A percentile compares a stretch with the other conserved stretches of the same genome.
phyloP scores from a whole-genome alignment of 2,329 filamentous ascomycete genomes.

The Aspergillus pseudoglaucus region DNA sequence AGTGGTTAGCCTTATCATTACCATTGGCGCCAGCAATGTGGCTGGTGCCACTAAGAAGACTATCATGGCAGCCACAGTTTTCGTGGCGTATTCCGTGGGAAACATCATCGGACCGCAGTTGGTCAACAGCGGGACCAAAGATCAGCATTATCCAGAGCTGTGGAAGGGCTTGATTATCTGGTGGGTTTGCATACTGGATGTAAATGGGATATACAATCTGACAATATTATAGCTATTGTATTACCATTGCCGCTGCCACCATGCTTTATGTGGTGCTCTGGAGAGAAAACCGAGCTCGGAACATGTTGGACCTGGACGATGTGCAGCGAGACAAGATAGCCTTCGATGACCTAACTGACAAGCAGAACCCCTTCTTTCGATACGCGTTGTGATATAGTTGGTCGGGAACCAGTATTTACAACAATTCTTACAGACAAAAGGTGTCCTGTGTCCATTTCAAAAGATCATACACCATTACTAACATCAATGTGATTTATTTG shows the following conservation, averaged over 20 bases:
- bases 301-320: slow-evolving; percentile 48
- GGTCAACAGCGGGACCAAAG: slow-evolving; percentile 59
- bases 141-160: slow-evolving; percentile 61
- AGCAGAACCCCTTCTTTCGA: slow-evolving; percentile 60
- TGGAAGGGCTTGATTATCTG: slow-evolving; percentile 64
- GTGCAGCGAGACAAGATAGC: slow-evolving; percentile 57
- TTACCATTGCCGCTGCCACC: slow-evolving; percentile 55
- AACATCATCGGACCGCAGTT: slow-evolving; percentile 72
- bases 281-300: slow-evolving; percentile 52
- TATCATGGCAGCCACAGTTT: slow-evolving; percentile 66
- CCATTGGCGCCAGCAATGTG: slow-evolving; percentile 59
- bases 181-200: slow-evolving; percentile 22
- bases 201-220: slow-evolving; percentile 28
- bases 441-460: too few species aligned
- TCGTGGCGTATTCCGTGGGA: slow-evolving; percentile 68
- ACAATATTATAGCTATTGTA: slow-evolving; percentile 45
- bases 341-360: slow-evolving; percentile 63
- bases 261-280: slow-evolving; percentile 54
- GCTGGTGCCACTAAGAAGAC: slow-evolving; percentile 73
- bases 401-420: too few species aligned
- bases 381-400: slow-evolving; percentile 44
- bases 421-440: too few species aligned
- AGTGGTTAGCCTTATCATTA: slow-evolving; percentile 58
- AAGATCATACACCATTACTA: too few species aligned
- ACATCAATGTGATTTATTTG: too few species aligned